Conservation (phyloP, 176 grass and related monocot species). For the Sorghum bicolor region Sorghum_bicolor_NCBIv3 NC_012876.2:3029001-3029500, state of each 20-base stretch:
- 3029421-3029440: accelerated
- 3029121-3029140: not conserved
- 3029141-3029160: accelerated
- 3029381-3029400: too few species aligned
- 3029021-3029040: not conserved
- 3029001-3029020: not conserved
- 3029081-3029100: not conserved
- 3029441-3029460: not conserved
- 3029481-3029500: not conserved
- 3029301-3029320: too few species aligned
- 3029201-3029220: too few species aligned
- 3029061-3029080: accelerated
- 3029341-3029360: too few species aligned
- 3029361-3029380: too few species aligned
- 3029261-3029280: too few species aligned
- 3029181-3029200: too few species aligned
- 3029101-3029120: not conserved
- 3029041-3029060: not conserved
- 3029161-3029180: not conserved
- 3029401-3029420: too few species aligned
- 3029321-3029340: too few species aligned
- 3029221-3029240: too few species aligned
- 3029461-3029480: not conserved
- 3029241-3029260: too few species aligned
- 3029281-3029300: too few species aligned